Conservation (phyloP, 1,284 basidiomycete genomes). For the Tilletiopsis washingtonensis region DNA sequence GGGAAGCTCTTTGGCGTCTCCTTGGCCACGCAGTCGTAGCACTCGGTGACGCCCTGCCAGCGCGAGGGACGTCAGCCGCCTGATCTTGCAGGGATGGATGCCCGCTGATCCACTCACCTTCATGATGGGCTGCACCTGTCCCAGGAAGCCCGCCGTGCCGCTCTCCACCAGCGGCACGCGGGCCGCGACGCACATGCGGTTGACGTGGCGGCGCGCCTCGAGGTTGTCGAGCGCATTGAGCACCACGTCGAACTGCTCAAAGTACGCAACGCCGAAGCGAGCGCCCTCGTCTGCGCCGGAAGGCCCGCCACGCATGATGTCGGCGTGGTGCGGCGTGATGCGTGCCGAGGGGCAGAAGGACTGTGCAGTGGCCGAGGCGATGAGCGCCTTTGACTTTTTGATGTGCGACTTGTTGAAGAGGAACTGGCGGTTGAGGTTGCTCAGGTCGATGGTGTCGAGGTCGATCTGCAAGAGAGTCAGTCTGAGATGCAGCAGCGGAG, state of each 20-base stretch:
- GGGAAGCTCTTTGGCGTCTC: constrained; percentile 88
- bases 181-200: constrained; percentile 91
- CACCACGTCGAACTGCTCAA: constrained; percentile 79
- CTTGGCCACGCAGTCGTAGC: constrained; percentile 54
- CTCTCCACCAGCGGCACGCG: constrained; percentile 87
- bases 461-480: constrained; percentile 56
- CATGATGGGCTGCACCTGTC: constrained; percentile 58
- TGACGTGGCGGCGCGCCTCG: constrained; percentile 54
- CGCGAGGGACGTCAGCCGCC: too few relatives aligned
- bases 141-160: constrained; percentile 90
- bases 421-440: constrained; percentile 96
- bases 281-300: constrained; percentile 53
- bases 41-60: constrained; percentile 26
- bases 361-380: constrained; percentile 78
- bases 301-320: constrained; percentile 61
- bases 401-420: constrained; percentile 96
- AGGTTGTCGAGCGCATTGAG: constrained; percentile 91
- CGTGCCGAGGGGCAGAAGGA: constrained; percentile 85
- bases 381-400: constrained; percentile 88
- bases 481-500: background rate
- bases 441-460: constrained; percentile 96
- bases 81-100: background rate
- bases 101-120: constrained; percentile 40
- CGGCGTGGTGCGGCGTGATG: constrained; percentile 83
- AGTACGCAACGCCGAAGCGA: constrained; percentile 84